Conservation (phyloP, 164 flowering plant species). For the Macadamia tetraphylla region DNA sequence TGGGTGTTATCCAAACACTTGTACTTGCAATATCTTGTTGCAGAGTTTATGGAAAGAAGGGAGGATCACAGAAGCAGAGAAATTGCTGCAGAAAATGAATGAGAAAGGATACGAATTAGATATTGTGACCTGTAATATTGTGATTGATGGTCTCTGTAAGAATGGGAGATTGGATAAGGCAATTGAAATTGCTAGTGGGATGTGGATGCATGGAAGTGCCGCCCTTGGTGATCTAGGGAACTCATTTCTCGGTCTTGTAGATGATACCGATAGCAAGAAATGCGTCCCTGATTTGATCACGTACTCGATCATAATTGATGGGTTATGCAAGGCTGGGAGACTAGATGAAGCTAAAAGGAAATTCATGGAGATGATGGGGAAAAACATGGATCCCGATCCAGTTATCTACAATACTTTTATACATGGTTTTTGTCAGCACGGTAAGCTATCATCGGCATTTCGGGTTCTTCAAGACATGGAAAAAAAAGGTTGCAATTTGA, state of each 20-base stretch:
- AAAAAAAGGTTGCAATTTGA: constrained; percentile 60
- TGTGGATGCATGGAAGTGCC: constrained; percentile 91
- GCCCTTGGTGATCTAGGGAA: constrained; percentile 77
- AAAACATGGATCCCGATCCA: constrained; percentile 65
- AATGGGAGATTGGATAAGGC: constrained; percentile 78
- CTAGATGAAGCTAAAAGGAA: constrained; percentile 82
- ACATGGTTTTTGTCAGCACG: constrained; percentile 54
- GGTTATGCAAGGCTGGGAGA: constrained; percentile 68
- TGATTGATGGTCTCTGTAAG: constrained; percentile 74
- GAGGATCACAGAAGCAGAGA: constrained; percentile 66
- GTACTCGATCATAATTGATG: constrained; percentile 66
- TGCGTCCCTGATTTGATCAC: constrained; percentile 76
- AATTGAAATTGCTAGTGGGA: constrained; percentile 56
- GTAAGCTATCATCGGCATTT: constrained; percentile 78
- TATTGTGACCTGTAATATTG: constrained; percentile 81
- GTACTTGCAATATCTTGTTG: constrained; percentile 81
- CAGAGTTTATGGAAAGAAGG: constrained; percentile 82
- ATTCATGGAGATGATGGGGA: constrained; percentile 72
- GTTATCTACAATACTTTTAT: constrained; percentile 59
- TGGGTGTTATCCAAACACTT: constrained; percentile 57
- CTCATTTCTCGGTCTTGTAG: constrained; percentile 55
- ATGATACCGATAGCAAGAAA: constrained; percentile 40
- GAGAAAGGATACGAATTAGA: constrained; percentile 70
- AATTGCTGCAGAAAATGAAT: constrained; percentile 78
- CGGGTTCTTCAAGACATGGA: constrained; percentile 94